Percentiles rank a stretch among this genome's conserved stretches.
Evolutionary conservation across 2,329 filamentous ascomycete species (phyloP).

Genomic region (Ascochyta rabiei): DNA sequence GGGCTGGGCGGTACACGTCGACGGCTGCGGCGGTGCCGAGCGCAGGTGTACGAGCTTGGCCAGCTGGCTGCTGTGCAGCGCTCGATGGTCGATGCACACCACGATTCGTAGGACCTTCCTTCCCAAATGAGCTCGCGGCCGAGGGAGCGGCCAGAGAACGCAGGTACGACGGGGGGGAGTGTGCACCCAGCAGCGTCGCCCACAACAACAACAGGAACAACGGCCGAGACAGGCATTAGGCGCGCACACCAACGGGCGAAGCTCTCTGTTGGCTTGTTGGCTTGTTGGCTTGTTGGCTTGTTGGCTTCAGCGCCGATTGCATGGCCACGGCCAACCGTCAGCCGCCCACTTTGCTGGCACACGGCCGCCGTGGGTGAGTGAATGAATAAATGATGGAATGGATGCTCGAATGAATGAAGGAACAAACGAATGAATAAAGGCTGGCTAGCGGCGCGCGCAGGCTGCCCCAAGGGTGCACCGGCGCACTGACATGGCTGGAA

Average conservation of each 20-base stretch:
- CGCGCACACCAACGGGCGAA: neutral
- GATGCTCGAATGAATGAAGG: too few relatives aligned
- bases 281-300: too few relatives aligned
- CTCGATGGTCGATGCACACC: slow-evolving; percentile 2
- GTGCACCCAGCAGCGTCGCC: neutral
- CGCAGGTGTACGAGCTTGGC: neutral
- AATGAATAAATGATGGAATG: too few relatives aligned
- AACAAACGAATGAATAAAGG: too few relatives aligned
- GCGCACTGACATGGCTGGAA: slow-evolving; percentile 20
- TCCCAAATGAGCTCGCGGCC: slow-evolving; percentile 16
- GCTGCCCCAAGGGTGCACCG: too few relatives aligned
- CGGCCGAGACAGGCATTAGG: neutral
- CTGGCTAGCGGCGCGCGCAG: too few relatives aligned
- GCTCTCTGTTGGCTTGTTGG: neutral
- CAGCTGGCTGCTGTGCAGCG: neutral
- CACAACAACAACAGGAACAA: neutral
- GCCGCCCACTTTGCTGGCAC: too few relatives aligned
- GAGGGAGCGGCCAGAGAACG: slow-evolving; percentile 13
- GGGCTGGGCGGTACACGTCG: slow-evolving; percentile 6
- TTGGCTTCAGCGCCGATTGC: neutral
- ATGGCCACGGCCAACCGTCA: neutral
- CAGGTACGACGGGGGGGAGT: slow-evolving; percentile 14
- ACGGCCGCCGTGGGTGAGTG: too few relatives aligned
- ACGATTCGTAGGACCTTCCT: slow-evolving; percentile 17
- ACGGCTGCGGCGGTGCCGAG: slow-evolving; percentile 3